phyloP scores from a whole-genome alignment of 371 early-diverging fungal species.

The Haplosporangium sp. region DNA sequence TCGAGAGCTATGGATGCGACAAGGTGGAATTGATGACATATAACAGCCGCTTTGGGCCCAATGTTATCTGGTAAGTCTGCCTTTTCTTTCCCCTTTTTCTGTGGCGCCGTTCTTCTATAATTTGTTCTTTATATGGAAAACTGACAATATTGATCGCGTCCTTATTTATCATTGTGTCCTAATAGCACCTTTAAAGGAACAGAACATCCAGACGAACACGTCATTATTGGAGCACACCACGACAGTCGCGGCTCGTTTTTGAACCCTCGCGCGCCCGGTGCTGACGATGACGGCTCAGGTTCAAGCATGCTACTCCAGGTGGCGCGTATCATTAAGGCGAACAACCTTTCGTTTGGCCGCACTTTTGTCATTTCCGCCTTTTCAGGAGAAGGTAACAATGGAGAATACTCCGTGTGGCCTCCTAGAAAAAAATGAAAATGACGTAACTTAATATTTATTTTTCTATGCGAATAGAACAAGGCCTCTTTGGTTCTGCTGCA shows the following conservation, averaged over 20 bases:
- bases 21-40: slow-evolving; percentile 50
- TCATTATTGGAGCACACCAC: slow-evolving; percentile 57
- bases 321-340: slow-evolving; percentile 35
- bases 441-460: neutral
- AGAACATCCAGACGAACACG: slow-evolving; percentile 49
- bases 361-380: slow-evolving; percentile 54
- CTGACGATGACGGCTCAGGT: slow-evolving; percentile 56
- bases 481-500: slow-evolving; percentile 55
- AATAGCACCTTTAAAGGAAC: slow-evolving; percentile 54
- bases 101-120: slow-evolving; percentile 5
- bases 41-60: slow-evolving; percentile 49
- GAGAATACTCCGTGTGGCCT: too few relatives aligned
- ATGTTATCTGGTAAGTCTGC: slow-evolving; percentile 55
- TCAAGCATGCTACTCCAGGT: slow-evolving; percentile 50
- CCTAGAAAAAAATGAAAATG: neutral
- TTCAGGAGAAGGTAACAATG: slow-evolving; percentile 53
- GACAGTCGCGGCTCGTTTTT: slow-evolving; percentile 53
- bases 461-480: slow-evolving; percentile 47
- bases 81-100: neutral
- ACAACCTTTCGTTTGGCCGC: slow-evolving; percentile 44
- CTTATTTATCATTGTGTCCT: neutral
- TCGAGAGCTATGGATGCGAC: slow-evolving; percentile 52
- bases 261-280: slow-evolving; percentile 56
- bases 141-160: too few relatives aligned
- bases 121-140: slow-evolving; percentile 18